Base-by-base conservation (phyloP, 208 protist species). In the Trypanosoma theileri region DNA sequence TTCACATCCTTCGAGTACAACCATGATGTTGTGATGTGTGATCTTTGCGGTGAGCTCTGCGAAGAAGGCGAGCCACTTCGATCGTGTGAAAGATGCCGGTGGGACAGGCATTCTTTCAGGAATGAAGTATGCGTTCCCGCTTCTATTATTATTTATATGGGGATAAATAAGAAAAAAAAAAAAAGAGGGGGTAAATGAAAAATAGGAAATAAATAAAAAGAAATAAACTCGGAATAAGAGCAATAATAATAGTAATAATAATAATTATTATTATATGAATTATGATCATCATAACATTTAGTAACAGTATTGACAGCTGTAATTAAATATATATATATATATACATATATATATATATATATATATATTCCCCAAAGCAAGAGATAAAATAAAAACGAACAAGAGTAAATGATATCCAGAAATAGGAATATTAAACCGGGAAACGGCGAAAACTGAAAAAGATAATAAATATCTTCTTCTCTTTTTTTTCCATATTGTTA, bases 21-120 rank as follows among this genome's bases (percentile, higher is more conserved):
- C 84, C 12, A 89, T 59, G 6, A 84, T 64, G 58, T 92, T 91
- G 80, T 92, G 87, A 52, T 95, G 90, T 44, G 85, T 88, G 17
- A 95, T 66, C 71, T 93, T 91, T 9, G 87, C 86, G 1, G 83
- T 91, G 26, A 95, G 77, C 79, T 93, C 90, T 1, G 87, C 87
- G 62, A 95, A 95, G 56, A 95, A 93, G 17, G 85, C 73, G 12
- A 95, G 78, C 90, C 90, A 95, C 55, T 89, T 90, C 3, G 77
- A 73, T 60, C 84, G 82, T 26, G 87, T 89, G 59, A 88, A 93
- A 12, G 83, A 86, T 0, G 69, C 42, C 1, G 73, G 71, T 14
- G 86, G 81, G 21, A 84, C 35, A 1, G 89, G 77, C 89, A 95
- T 95, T 1, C 46, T 42, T 22, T 12, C 46, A 41, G n/a, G 24